Conservation (phyloP, 75 land plant genomes). For the Pinus tabuliformis region DNA sequence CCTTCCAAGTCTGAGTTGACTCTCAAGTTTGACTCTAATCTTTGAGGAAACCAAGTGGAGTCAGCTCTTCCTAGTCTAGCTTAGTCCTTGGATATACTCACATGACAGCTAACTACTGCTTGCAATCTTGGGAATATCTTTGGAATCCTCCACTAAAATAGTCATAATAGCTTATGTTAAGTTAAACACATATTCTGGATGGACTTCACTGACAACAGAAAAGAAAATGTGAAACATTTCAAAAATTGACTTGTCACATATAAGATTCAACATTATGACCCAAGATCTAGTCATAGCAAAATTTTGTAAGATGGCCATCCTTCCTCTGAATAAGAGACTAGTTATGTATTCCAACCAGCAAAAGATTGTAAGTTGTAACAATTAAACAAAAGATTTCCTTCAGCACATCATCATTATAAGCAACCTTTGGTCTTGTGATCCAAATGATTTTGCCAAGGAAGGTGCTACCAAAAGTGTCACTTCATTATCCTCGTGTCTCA, state of each 20-base stretch:
- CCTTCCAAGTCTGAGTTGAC: too few species aligned
- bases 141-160: too few species aligned
- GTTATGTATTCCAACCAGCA: constrained; percentile 46
- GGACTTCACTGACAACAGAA: constrained; percentile 36
- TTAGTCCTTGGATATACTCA: too few species aligned
- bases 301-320: constrained; percentile 70
- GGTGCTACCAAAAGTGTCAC: constrained; percentile 62
- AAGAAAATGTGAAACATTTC: constrained; percentile 72
- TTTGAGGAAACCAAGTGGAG: too few species aligned
- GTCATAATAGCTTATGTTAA: too few species aligned
- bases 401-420: constrained; percentile 68
- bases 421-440: constrained; percentile 79
- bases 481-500: constrained; percentile 70
- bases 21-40: too few species aligned
- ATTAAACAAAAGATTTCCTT: constrained; percentile 78
- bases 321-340: constrained; percentile 62
- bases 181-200: too few species aligned
- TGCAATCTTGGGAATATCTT: too few species aligned
- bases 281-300: constrained; percentile 77
- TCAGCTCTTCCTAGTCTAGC: too few species aligned
- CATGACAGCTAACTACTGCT: too few species aligned
- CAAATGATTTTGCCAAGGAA: constrained; percentile 76
- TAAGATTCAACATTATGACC: constrained; percentile 81
- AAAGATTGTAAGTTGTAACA: constrained; percentile 62
- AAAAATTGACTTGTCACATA: constrained; percentile 63